A percentile compares a stretch with the other conserved stretches of the same genome.
phyloP scores from a whole-genome alignment of 345 rosid species.

The Gossypium raimondii region DNA sequence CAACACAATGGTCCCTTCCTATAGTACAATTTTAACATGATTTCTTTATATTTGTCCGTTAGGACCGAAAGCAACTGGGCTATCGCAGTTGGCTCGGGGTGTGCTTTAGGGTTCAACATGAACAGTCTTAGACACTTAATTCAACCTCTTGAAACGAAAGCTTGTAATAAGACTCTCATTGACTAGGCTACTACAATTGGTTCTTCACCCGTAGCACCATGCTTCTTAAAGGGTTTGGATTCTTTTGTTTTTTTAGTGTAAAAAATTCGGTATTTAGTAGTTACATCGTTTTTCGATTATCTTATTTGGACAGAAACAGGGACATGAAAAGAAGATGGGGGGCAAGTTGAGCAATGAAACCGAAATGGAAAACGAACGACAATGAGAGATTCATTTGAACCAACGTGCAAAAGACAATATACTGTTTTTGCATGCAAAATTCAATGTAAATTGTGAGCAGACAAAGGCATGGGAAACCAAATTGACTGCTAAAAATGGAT shows the following conservation, averaged over 20 bases:
- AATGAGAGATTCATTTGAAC: neutral
- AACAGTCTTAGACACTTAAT: too few relatives aligned
- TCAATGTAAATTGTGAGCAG: neutral
- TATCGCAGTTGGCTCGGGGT: neutral
- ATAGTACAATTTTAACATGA: neutral
- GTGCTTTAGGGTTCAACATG: neutral
- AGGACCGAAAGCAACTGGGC: neutral
- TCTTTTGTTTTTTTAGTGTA: too few relatives aligned
- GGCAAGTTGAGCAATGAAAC: neutral
- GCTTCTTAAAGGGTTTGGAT: too few relatives aligned
- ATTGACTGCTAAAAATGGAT: neutral
- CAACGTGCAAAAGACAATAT: neutral
- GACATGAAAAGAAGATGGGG: neutral
- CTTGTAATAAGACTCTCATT: neutral
- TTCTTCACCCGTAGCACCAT: too few relatives aligned
- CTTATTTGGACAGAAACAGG: neutral
- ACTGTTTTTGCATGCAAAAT: neutral
- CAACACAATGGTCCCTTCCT: neutral
- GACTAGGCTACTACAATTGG: neutral
- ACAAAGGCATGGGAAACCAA: conserved; percentile 7
- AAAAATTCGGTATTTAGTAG: too few relatives aligned
- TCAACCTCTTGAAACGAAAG: neutral
- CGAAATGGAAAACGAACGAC: conserved; percentile 6
- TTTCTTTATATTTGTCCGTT: neutral
- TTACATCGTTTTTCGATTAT: too few relatives aligned